Evolutionary conservation across 2,329 filamentous ascomycete genomes (phyloP), one percentile per base, ranked within the genome.

Genomic region (Ophiostoma sp.): DNA sequence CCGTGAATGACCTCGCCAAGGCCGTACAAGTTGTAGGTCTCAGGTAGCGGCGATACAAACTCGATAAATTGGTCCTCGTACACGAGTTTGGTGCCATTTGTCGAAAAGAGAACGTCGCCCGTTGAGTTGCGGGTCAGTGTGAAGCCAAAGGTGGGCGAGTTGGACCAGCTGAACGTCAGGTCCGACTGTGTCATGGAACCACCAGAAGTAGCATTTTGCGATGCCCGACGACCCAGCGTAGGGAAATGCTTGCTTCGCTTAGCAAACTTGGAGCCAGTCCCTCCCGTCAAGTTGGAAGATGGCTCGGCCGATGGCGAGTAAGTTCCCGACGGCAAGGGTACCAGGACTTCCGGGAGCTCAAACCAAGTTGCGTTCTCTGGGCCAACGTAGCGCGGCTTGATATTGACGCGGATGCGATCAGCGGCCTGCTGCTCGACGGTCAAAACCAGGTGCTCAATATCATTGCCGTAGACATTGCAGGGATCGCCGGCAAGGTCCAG

Each of bases 11-110:
- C 87, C 81, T 95, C 93, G 48, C 93, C 93, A 1, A 95, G 85
- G 0, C 93, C 93, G 79, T 96, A 96, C 6, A 96, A 83, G 77
- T 92, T 89, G 0, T 92, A 91, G 71, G 89, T 84, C 0, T 87
- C 81, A 0, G 93, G 92, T 12, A 96, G 84, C 74, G 85, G 87
- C 1, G 93, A 95, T 59, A 91, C 87, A 74, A 95, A 84, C 25
- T 90, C 88, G 31, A 96, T 81, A 78, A 94, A 96, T 80, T 96
- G 93, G 12, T 89, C 89, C 82, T 96, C 91, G 77, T 94, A 96
- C 59, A 96, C 84, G 12, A 96, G 82, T 9, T 85, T 84, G 3
- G 88, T 87, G 0, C 86, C 90, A 0, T 89, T 89, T 0, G 92
- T 93, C 77, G 95, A 90, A 79, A 94, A 93, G 11, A 94, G 81